phyloP scores from a whole-genome alignment of 345 rosid genomes.

The Iberis pinnata region DNA sequence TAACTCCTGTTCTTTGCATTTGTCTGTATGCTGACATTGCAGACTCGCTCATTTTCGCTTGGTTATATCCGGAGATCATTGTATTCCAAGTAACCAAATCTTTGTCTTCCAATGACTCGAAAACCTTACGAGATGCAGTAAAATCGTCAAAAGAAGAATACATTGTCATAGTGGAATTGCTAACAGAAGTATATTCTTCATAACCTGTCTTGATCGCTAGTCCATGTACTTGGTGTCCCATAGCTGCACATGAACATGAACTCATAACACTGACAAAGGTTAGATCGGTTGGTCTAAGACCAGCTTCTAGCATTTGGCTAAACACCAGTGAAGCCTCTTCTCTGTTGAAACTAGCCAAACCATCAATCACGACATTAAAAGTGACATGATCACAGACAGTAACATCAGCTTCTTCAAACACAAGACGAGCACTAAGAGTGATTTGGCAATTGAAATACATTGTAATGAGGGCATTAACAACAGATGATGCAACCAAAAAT shows the following conservation, averaged over 20 bases:
- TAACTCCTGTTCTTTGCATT: constrained; percentile 45
- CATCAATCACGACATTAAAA: constrained; percentile 64
- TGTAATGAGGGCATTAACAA: constrained; percentile 56
- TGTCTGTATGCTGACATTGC: constrained; percentile 39
- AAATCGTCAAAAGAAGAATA: constrained; percentile 41
- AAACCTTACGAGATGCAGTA: constrained; percentile 34
- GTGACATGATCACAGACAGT: constrained; percentile 44
- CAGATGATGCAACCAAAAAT: constrained; percentile 38
- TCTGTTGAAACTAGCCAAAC: constrained; percentile 41
- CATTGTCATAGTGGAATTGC: constrained; percentile 61
- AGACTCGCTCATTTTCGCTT: constrained; percentile 30
- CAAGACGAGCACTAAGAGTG: constrained; percentile 32
- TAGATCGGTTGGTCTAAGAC: constrained; percentile 49
- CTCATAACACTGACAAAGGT: constrained; percentile 56
- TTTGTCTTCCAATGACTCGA: constrained; percentile 43
- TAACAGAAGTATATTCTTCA: constrained; percentile 41
- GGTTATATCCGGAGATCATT: constrained; percentile 56
- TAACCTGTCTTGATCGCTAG: constrained; percentile 50
- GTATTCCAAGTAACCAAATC: constrained; percentile 79
- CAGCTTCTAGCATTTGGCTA: constrained; percentile 40
- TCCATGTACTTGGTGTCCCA: constrained; percentile 46
- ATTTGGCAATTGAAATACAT: constrained; percentile 50
- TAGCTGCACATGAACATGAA: constrained; percentile 30
- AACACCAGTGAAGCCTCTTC: constrained; percentile 40
- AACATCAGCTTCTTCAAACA: constrained; percentile 44